Conservation (phyloP, 2,329 filamentous ascomycete species). For the Cladophialophora yegresii region DNA sequence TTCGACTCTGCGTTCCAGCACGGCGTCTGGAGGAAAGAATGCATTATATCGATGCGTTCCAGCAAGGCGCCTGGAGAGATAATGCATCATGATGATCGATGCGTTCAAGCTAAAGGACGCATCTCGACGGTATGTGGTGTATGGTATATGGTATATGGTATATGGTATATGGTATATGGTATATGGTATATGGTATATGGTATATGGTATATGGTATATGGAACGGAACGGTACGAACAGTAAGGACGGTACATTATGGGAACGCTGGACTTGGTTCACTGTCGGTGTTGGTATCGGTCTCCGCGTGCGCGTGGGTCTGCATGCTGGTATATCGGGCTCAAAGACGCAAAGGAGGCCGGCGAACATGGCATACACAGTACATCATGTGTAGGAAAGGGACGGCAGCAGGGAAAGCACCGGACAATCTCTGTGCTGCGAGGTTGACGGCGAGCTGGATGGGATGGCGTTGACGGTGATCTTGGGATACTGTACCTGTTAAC, state of each 20-base stretch:
- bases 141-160: background rate
- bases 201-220: background rate
- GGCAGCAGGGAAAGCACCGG: background rate
- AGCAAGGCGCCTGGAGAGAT: constrained; percentile 12
- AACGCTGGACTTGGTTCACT: too few relatives aligned
- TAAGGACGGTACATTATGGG: too few relatives aligned
- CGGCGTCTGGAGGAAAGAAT: constrained; percentile 10
- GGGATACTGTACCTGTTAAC: background rate
- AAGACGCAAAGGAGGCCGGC: background rate
- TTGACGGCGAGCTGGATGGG: background rate
- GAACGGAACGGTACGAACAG: too few relatives aligned
- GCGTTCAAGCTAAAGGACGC: background rate
- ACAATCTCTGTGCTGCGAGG: background rate
- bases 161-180: background rate
- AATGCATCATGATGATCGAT: background rate
- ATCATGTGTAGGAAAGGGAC: background rate
- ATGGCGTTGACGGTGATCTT: background rate
- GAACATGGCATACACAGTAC: background rate
- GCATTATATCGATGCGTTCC: background rate
- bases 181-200: background rate
- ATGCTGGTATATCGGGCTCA: background rate
- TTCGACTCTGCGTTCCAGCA: constrained; percentile 10
- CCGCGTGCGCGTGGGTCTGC: too few relatives aligned
- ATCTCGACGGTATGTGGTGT: background rate
- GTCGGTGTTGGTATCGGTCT: too few relatives aligned